A percentile compares a stretch with the other conserved stretches of the same genome.
phyloP scores from a whole-genome alignment of 768 basidiomycete species.

The Boletus sp. region DNA sequence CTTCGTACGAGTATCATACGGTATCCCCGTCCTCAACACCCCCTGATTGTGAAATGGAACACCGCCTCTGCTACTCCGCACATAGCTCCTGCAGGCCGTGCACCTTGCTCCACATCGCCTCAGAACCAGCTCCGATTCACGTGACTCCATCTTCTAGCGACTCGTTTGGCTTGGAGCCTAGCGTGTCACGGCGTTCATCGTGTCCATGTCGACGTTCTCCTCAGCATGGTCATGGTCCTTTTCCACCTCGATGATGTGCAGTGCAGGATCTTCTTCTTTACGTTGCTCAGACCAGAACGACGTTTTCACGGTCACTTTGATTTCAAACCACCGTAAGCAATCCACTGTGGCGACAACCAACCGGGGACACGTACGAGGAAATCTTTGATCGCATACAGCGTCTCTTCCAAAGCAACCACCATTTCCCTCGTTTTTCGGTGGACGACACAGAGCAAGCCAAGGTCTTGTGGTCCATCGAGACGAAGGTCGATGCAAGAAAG shows the following conservation, averaged over 20 bases:
- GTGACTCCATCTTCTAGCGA: background rate
- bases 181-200: background rate
- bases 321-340: background rate
- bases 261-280: background rate
- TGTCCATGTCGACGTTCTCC: background rate
- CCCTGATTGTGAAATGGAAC: background rate
- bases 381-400: background rate
- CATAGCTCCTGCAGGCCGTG: background rate
- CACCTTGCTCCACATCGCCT: background rate
- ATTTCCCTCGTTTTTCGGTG: constrained; percentile 1
- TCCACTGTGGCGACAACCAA: background rate
- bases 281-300: background rate
- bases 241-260: background rate
- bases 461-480: constrained; percentile 6
- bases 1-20: background rate
- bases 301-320: background rate
- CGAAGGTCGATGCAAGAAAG: constrained; percentile 7
- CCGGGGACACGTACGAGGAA: constrained; percentile 9
- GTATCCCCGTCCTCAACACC: background rate
- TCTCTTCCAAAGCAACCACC: background rate
- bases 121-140: background rate
- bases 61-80: background rate
- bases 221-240: background rate
- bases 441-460: constrained; percentile 10
- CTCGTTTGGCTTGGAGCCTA: background rate